Evolutionary conservation across 768 basidiomycete species (phyloP), one percentile per base, ranked within the genome.

Genomic region (Russula sp.): DNA sequence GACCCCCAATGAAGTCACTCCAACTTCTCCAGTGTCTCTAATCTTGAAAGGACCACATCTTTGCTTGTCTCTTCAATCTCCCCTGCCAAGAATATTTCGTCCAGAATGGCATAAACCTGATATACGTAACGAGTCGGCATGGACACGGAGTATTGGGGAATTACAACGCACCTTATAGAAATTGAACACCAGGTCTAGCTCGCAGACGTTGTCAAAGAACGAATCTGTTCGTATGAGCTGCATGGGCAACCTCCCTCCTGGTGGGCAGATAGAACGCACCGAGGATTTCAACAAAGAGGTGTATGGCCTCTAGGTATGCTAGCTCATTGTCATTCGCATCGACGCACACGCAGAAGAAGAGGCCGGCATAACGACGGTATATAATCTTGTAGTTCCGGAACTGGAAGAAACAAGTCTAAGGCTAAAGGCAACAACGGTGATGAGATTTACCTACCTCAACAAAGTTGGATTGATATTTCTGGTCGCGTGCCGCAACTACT

Each of bases 41-140:
- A 74, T 65, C 97, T 82, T 54, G 88, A 82, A 47, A 98, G 75
- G 2, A 98, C 95, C 34, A 98, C 96, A 57, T 94, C 92, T 71
- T 98, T 98, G 72, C 90, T 93, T 38, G 96, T 98, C 75, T 98
- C 97, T 74, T 98, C 95, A 45, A 98, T 89, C 75, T 99, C 97
- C 5, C 97, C 97, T 3, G 97, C 97, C 14, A 99, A 80, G 77
- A 99, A 98, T 56, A 98, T 92, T 71, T 99, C 97, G 71, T 99
- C 97, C 59, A 99, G 79, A 58, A 99, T 98, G 3, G 97, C 94
- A 70, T 99, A 98, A 7, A 98, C 96, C 92, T 96, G 47, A 42
- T 14, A 48, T 4, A 16, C 10, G 49, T 20, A 45, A 43, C 32
- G n/a, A n/a, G 20, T 51, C 7, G 20, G 47, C 35, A 57, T 18